These are phyloP conservation scores for Kwoniella dejecticola DNA, from an alignment of 768 basidiomycete species.

Conservation along the genomic window DNA sequence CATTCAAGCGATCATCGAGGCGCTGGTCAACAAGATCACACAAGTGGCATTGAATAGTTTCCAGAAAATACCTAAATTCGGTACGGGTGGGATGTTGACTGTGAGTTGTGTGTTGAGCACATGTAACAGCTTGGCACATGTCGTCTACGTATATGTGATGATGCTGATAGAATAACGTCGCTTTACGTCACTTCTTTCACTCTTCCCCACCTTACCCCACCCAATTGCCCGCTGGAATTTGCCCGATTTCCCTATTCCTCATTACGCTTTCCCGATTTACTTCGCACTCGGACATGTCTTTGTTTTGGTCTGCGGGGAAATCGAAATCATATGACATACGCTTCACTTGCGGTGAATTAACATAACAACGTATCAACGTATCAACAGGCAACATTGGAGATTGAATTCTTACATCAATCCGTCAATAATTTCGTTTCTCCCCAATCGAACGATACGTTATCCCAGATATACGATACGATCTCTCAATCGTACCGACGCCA, in stretches of 20 bases:
- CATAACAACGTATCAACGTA: no score
- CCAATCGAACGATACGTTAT: constrained; percentile 76
- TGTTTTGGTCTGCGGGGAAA: no score
- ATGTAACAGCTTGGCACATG: neutral
- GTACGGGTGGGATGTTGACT: constrained; percentile 97
- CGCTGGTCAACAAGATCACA: constrained; percentile 79
- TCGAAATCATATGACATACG: no score
- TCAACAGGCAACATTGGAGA: constrained; percentile 89
- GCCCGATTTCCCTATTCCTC: no score
- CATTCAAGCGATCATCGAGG: constrained; percentile 76
- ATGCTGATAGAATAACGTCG: no score
- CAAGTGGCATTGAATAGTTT: constrained; percentile 82
- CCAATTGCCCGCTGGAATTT: no score
- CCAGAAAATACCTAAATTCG: constrained; percentile 83
- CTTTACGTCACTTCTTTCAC: no score
- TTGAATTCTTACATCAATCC: constrained; percentile 98
- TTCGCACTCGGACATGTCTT: no score
- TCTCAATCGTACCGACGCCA: constrained; percentile 87
- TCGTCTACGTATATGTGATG: no score
- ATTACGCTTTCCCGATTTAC: no score
- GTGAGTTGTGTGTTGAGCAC: constrained; percentile 61
- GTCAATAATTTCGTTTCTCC: constrained; percentile 80
- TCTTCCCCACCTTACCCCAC: no score
- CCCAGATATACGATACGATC: constrained; percentile 90
- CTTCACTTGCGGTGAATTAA: no score